Evolutionary conservation across 192 early-diverging fungal species (phyloP).

Genomic region (Coemansia sp.): DNA sequence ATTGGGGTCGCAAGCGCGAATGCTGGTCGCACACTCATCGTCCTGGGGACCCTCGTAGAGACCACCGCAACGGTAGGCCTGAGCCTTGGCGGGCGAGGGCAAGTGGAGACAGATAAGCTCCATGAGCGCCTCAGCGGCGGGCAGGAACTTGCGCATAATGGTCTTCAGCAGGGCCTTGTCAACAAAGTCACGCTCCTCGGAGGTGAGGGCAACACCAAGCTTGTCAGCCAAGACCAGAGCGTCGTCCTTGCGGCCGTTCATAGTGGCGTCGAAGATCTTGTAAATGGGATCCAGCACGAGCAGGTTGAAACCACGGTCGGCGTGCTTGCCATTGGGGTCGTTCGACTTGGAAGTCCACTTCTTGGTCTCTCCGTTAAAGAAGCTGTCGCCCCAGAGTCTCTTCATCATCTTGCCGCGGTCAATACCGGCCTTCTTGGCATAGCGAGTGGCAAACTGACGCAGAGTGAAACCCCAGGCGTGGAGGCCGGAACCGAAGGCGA

Average conservation of each 20-base stretch:
- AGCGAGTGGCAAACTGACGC: slow-evolving; percentile 93
- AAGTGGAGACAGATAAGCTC: slow-evolving; percentile 99
- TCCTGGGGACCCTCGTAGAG: slow-evolving; percentile 96
- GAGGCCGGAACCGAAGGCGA: slow-evolving; percentile 97
- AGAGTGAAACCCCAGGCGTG: slow-evolving; percentile 99
- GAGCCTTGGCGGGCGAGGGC: slow-evolving; percentile 90
- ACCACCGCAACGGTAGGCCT: slow-evolving; percentile 86
- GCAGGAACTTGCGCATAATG: slow-evolving; percentile 98
- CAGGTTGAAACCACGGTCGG: slow-evolving; percentile 97
- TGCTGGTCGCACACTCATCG: slow-evolving; percentile 89
- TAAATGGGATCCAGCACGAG: slow-evolving; percentile 97
- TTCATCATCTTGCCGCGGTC: slow-evolving; percentile 93
- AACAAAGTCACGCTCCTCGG: slow-evolving; percentile 85
- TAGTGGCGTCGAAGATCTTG: slow-evolving; percentile 91
- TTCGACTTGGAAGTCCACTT: slow-evolving; percentile 87
- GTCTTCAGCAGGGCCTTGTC: slow-evolving; percentile 94
- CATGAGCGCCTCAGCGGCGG: slow-evolving; percentile 93
- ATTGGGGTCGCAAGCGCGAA: slow-evolving; percentile 84
- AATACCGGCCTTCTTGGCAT: slow-evolving; percentile 98
- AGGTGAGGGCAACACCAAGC: slow-evolving; percentile 79
- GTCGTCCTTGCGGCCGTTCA: slow-evolving; percentile 97
- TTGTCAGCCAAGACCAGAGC: slow-evolving; percentile 75
- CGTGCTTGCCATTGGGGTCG: slow-evolving; percentile 71
- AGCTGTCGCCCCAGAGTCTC: slow-evolving; percentile 98
- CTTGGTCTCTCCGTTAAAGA: slow-evolving; percentile 96